Percentiles rank a stretch among this genome's conserved stretches.
Conservation (phyloP, 148 eudicot genomes). For the Polygonum maritimum region DNA sequence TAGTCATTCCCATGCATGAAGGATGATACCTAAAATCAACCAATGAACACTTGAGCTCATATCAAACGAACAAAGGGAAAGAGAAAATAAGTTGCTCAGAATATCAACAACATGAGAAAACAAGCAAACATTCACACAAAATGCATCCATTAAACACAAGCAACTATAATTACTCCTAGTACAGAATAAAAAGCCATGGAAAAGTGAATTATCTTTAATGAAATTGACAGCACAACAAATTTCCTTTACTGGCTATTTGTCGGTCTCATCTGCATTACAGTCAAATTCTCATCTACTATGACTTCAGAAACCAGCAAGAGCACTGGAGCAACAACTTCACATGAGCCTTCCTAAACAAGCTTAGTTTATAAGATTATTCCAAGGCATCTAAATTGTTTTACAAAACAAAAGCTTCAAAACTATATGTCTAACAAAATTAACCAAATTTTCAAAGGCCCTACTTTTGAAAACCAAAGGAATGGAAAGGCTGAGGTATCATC, state of each 20-base stretch:
- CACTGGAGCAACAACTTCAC: background rate
- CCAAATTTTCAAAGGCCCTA: background rate
- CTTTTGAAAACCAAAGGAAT: background rate
- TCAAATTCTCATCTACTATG: background rate
- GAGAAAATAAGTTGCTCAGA: background rate
- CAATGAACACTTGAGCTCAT: background rate
- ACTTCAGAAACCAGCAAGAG: background rate
- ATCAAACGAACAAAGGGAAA: background rate
- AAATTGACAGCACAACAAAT: background rate
- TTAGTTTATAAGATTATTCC: background rate
- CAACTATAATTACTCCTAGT: background rate
- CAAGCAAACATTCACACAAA: background rate
- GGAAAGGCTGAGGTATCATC: background rate
- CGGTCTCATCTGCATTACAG: background rate
- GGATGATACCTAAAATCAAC: conserved; percentile 78
- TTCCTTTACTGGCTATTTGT: background rate
- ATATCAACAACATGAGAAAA: background rate
- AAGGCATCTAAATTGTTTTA: background rate
- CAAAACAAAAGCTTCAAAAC: background rate
- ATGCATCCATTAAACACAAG: background rate
- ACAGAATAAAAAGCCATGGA: background rate
- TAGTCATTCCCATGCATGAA: conserved; percentile 84
- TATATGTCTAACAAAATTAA: background rate
- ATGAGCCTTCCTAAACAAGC: background rate
- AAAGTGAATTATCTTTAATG: background rate